A percentile compares a stretch with the other conserved stretches of the same genome.
These are phyloP conservation scores for Lobosporangium transversale DNA, from an alignment of 192 early-diverging fungal species.

Conservation along the genomic window DNA sequence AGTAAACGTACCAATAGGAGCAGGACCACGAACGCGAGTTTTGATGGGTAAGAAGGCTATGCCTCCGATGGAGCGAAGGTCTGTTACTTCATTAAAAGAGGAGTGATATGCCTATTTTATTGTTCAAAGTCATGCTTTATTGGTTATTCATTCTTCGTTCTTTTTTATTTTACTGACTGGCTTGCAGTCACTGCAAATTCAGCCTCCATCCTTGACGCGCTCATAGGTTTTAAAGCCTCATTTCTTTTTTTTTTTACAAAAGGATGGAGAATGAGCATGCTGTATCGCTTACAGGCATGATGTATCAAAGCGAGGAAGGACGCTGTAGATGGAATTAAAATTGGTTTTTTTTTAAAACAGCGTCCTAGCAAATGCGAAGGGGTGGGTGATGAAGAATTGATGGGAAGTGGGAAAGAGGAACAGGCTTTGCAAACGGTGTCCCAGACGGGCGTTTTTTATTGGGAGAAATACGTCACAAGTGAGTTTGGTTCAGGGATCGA, in stretches of 20 bases:
- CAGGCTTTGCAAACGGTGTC: neutral
- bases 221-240: too few species aligned
- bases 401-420: neutral
- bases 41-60: slow-evolving; percentile 91
- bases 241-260: too few species aligned
- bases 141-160: too few species aligned
- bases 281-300: too few species aligned
- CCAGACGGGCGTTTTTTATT: neutral
- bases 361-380: neutral
- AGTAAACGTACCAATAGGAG: slow-evolving; percentile 70
- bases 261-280: too few species aligned
- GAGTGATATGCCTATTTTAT: slow-evolving; percentile 85
- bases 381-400: too few species aligned
- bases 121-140: too few species aligned
- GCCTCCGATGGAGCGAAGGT: slow-evolving; percentile 78
- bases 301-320: too few species aligned
- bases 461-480: slow-evolving; percentile 30
- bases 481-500: neutral
- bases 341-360: neutral
- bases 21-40: slow-evolving; percentile 86
- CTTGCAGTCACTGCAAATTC: too few species aligned
- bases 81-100: slow-evolving; percentile 72
- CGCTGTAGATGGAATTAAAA: too few species aligned
- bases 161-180: too few species aligned
- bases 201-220: too few species aligned